Percentiles rank a stretch among this genome's conserved stretches.
phyloP scores from a whole-genome alignment of 1,284 basidiomycete genomes.

The Mrakiaceae sp. region DNA sequence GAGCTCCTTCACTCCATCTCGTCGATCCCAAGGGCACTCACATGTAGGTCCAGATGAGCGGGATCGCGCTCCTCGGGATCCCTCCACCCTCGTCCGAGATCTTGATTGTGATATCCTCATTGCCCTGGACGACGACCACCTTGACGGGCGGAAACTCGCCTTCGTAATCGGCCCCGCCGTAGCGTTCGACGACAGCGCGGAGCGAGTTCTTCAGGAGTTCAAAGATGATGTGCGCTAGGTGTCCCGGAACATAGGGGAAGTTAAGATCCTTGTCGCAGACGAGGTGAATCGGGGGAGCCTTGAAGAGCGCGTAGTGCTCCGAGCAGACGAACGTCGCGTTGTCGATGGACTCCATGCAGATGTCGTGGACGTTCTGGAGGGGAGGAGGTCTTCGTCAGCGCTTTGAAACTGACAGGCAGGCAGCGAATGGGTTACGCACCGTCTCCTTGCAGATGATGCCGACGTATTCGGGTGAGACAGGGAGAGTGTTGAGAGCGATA shows the following conservation, averaged over 20 bases:
- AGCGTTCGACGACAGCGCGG: slow-evolving; percentile 89
- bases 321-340: slow-evolving; percentile 97
- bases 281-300: slow-evolving; percentile 89
- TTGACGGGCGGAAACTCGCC: slow-evolving; percentile 85
- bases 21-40: slow-evolving; percentile 3
- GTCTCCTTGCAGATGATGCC: slow-evolving; percentile 97
- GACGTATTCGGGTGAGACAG: slow-evolving; percentile 82
- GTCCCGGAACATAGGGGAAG: slow-evolving; percentile 94
- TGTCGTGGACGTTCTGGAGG: slow-evolving; percentile 74
- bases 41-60: slow-evolving; percentile 94
- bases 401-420: background rate
- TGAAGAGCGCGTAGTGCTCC: slow-evolving; percentile 91
- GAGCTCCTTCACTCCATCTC: background rate
- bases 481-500: slow-evolving; percentile 80
- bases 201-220: slow-evolving; percentile 98
- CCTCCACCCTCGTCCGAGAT: slow-evolving; percentile 94
- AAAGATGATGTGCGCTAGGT: slow-evolving; percentile 89
- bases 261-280: slow-evolving; percentile 79
- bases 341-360: slow-evolving; percentile 96
- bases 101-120: slow-evolving; percentile 95
- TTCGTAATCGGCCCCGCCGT: slow-evolving; percentile 65
- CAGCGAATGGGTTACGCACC: slow-evolving; percentile 37
- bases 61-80: slow-evolving; percentile 83
- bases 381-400: background rate
- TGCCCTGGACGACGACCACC: slow-evolving; percentile 89